Evolutionary conservation across 306 rosid species (phyloP).

Genomic region (Dryas octopetala): DNA sequence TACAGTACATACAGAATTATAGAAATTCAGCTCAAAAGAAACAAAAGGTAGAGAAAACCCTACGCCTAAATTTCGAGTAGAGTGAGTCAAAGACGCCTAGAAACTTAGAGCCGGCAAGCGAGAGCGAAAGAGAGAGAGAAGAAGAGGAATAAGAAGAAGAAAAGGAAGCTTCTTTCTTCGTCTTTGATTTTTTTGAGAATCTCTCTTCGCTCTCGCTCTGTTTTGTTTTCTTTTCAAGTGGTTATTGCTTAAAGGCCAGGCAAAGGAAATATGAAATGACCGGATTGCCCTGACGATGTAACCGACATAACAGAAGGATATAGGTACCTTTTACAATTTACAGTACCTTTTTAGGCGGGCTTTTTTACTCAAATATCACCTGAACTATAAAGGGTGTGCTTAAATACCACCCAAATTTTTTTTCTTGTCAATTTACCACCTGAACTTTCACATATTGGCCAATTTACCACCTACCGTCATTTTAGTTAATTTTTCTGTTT

Average conservation of each 20-base stretch:
- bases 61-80: constrained; percentile 24
- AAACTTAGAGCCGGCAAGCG: constrained; percentile 17
- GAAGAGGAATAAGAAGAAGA: constrained; percentile 25
- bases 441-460: no score
- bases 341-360: no score
- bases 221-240: constrained; percentile 1
- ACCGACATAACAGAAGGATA: background rate
- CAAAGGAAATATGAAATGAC: constrained; percentile 23
- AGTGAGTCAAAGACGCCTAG: constrained; percentile 50
- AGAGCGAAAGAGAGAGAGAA: constrained; percentile 36
- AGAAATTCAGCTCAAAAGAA: background rate
- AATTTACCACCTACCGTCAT: no score
- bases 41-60: background rate
- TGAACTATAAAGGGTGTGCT: no score
- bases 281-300: constrained; percentile 6
- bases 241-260: constrained; percentile 19
- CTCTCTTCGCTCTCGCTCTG: background rate
- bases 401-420: no score
- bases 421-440: no score
- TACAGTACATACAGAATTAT: constrained; percentile 30
- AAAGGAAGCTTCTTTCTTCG: constrained; percentile 15
- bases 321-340: no score
- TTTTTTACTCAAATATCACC: no score
- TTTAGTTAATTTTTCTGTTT: no score
- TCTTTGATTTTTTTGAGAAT: constrained; percentile 20